These are phyloP conservation scores for Fusarium sambucinum DNA, from an alignment of 2,329 filamentous ascomycete species.

Conservation along the genomic window DNA sequence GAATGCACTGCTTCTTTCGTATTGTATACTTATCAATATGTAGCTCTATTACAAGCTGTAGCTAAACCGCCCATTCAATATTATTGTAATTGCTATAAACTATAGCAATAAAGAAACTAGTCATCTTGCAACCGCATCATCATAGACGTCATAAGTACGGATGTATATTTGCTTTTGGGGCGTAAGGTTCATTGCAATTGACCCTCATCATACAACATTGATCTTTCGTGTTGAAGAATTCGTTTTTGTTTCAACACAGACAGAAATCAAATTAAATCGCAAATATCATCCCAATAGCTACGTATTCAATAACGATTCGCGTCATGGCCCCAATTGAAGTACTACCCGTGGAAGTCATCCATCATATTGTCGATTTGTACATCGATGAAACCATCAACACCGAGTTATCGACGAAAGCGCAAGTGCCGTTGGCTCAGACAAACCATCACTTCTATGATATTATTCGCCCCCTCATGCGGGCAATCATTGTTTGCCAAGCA, in stretches of 20 bases:
- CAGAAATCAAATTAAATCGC: background rate
- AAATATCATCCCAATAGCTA: background rate
- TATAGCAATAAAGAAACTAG: no score
- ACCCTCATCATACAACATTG: background rate
- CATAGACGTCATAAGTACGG: background rate
- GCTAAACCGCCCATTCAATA: background rate
- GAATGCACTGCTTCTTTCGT: background rate
- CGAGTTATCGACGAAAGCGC: background rate
- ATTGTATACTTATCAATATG: background rate
- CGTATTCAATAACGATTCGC: background rate
- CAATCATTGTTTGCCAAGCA: slow-evolving; percentile 15
- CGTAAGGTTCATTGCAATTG: background rate
- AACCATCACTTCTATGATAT: slow-evolving; percentile 17
- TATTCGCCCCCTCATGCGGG: slow-evolving; percentile 15
- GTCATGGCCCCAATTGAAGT: slow-evolving; percentile 11
- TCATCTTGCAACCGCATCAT: background rate
- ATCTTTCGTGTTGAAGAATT: no score
- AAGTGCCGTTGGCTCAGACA: slow-evolving; percentile 14
- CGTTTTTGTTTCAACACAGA: no score
- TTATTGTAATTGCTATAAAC: no score
- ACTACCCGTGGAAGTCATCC: slow-evolving; percentile 1
- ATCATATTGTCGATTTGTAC: slow-evolving; percentile 1
- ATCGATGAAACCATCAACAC: background rate
- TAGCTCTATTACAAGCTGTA: background rate
- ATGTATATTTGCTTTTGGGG: background rate